Percentiles rank a stretch among this genome's conserved stretches.
Evolutionary conservation across 176 grass and related monocot genomes (phyloP).

Genomic region (Triticum urartu): DNA sequence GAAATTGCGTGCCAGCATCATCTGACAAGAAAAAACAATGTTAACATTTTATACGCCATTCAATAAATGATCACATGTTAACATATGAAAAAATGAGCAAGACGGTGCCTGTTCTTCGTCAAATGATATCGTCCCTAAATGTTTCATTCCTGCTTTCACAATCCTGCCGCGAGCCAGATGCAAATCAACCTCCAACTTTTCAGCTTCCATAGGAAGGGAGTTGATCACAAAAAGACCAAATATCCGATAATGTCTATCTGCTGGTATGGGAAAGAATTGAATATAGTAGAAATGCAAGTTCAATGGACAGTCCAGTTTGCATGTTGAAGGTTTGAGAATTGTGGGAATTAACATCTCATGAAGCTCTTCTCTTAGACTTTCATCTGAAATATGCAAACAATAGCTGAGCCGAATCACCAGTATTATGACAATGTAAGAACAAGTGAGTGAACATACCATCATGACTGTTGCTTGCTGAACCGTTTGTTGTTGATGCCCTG

Average conservation of each 20-base stretch:
- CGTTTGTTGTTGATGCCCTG: constrained; percentile 39
- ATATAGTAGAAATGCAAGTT: constrained; percentile 86
- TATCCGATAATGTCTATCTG: constrained; percentile 77
- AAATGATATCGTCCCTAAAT: constrained; percentile 57
- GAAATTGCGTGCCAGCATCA: constrained; percentile 70
- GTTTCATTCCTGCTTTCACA: constrained; percentile 65
- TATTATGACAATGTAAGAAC: constrained; percentile 26
- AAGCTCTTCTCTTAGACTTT: constrained; percentile 84
- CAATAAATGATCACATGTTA: constrained; percentile 15
- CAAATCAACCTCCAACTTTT: constrained; percentile 78
- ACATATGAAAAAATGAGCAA: constrained; percentile 24
- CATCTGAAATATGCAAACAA: constrained; percentile 65
- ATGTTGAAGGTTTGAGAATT: constrained; percentile 55
- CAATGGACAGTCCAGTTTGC: constrained; percentile 40
- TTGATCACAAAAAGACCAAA: constrained; percentile 89
- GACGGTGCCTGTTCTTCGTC: constrained; percentile 68
- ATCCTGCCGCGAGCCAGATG: constrained; percentile 81
- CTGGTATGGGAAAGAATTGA: constrained; percentile 69
- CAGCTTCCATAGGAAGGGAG: constrained; percentile 74
- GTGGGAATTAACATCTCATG: constrained; percentile 77
- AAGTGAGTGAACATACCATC: constrained; percentile 44
- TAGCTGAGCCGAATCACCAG: constrained; percentile 23
- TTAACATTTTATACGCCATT: constrained; percentile 14
- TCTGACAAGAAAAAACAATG: constrained; percentile 42
- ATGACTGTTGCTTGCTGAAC: constrained; percentile 36